A percentile compares a stretch with the other conserved stretches of the same genome.
Conservation (phyloP, 805 yeast species). For the Brettanomyces custersianus region DNA sequence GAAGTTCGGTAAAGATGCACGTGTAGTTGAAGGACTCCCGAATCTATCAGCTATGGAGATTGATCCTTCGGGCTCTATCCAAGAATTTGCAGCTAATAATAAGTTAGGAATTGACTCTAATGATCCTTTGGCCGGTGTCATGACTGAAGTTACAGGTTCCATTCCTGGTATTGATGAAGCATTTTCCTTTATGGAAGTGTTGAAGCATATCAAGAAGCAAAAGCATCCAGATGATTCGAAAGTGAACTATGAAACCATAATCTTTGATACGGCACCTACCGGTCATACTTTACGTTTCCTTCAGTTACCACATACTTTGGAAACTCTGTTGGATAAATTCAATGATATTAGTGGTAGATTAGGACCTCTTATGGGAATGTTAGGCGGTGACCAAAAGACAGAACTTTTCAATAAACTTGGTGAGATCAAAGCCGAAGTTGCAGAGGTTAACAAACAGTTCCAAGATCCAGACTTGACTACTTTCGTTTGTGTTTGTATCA, state of each 20-base stretch:
- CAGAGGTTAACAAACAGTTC: constrained; percentile 88
- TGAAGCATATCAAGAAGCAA: constrained; percentile 89
- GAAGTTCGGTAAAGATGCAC: constrained; percentile 94
- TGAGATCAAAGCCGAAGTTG: constrained; percentile 71
- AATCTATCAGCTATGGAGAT: constrained; percentile 97
- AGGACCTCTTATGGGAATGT: constrained; percentile 87
- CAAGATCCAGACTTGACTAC: constrained; percentile 95
- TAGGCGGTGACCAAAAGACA: constrained; percentile 50
- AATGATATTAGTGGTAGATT: constrained; percentile 77
- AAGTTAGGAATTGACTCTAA: constrained; percentile 37
- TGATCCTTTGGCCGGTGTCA: constrained; percentile 61
- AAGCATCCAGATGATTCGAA: constrained; percentile 21
- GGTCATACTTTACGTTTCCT: constrained; percentile 95
- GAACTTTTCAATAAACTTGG: constrained; percentile 74
- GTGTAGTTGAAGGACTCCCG: constrained; percentile 79
- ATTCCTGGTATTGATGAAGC: constrained; percentile 99
- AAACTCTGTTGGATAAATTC: constrained; percentile 78
- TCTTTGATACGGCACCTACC: constrained; percentile 99
- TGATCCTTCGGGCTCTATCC: constrained; percentile 90
- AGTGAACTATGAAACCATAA: constrained; percentile 68
- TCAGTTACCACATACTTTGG: constrained; percentile 88
- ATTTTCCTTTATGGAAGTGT: constrained; percentile 92
- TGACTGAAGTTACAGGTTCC: constrained; percentile 87
- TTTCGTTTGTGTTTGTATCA: constrained; percentile 92
- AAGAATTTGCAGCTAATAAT: constrained; percentile 50